Evolutionary conservation across 225 moss, liverwort and hornwort species (phyloP), one percentile per base, ranked within the genome.

Genomic region (Rhytidiadelphus loreus): DNA sequence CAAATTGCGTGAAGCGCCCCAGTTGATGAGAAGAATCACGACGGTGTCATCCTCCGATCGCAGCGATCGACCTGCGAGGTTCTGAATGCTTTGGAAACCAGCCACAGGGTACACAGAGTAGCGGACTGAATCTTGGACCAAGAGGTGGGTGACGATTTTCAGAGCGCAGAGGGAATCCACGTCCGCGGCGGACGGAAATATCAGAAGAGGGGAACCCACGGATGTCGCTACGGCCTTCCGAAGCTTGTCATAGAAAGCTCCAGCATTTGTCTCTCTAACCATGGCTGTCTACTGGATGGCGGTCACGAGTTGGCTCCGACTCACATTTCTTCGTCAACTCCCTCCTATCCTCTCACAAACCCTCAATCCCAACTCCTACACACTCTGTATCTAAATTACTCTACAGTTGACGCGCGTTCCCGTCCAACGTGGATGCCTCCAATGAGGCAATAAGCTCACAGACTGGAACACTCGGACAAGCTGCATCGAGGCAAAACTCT

Each of bases 91-190:
- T 46, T 91, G 92, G 58, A 96, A 95, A 21, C 95, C 95, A 26
- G 94, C 94, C 7, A 99, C 99, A 5, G 99, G 97, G 75, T 96
- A 97, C 8, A 93, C 93, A 29, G 99, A 99, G 93, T 96, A 97
- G 13, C 99, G 96, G 11, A 96, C 90, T 4, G 99, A 97, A 53
- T 97, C 99, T 44, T 96, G 93, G 48, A 88, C 94, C 50, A 97
- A 86, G 19, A 97, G 91, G 62, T 94, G 94, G 5, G 91, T 97
- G 30, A 94, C 77, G 43, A 99, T 96, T 71, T 93, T 94, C 84
- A 96, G 88, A 11, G 96, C 97, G 71, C 96, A 97, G 6, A 96
- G 93, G 17, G 99, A 94, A 78, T 99, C 97, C 24, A 96, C 93
- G 72, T 99, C 99, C 39, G 94, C 89, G 19, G 95, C 96, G 7